Conservation (phyloP, 192 early-diverging fungal species). For the Coemansia sp. region DNA sequence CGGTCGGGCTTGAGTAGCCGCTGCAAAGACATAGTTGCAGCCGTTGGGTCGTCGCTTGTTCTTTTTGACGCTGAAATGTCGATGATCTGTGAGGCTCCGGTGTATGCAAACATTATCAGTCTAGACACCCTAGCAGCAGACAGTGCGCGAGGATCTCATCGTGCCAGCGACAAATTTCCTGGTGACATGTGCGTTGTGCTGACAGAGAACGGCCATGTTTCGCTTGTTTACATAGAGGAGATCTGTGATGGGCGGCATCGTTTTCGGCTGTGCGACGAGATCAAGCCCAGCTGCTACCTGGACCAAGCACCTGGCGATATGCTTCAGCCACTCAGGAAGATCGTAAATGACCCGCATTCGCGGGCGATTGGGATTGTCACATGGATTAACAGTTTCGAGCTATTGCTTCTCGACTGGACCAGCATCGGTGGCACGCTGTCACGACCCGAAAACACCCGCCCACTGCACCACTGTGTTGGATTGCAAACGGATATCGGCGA, state of each 20-base stretch:
- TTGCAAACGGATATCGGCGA: constrained; percentile 11
- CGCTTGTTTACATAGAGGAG: constrained; percentile 14
- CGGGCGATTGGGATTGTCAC: constrained; percentile 30
- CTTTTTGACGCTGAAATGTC: constrained; percentile 15
- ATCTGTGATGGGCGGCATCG: background rate
- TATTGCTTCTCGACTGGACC: constrained; percentile 15
- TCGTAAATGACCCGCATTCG: constrained; percentile 22
- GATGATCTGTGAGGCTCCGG: constrained; percentile 21
- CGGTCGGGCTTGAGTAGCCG: background rate
- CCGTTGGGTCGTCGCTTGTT: constrained; percentile 17
- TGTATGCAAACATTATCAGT: constrained; percentile 22
- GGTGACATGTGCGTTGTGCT: constrained; percentile 21
- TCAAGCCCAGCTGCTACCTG: background rate
- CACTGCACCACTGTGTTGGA: constrained; percentile 2
- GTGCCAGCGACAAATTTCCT: background rate
- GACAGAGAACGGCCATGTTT: constrained; percentile 11
- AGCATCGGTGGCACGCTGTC: background rate
- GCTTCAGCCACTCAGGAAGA: constrained; percentile 18
- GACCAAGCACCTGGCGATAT: background rate
- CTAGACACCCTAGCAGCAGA: constrained; percentile 5
- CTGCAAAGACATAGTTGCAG: constrained; percentile 18
- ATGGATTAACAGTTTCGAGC: constrained; percentile 34
- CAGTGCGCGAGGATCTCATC: background rate
- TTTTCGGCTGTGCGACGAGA: constrained; percentile 11
- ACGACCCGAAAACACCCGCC: background rate